Evolutionary conservation across 2,329 filamentous ascomycete genomes (phyloP).

Genomic region (Nannizziopsis arthrosporioides): DNA sequence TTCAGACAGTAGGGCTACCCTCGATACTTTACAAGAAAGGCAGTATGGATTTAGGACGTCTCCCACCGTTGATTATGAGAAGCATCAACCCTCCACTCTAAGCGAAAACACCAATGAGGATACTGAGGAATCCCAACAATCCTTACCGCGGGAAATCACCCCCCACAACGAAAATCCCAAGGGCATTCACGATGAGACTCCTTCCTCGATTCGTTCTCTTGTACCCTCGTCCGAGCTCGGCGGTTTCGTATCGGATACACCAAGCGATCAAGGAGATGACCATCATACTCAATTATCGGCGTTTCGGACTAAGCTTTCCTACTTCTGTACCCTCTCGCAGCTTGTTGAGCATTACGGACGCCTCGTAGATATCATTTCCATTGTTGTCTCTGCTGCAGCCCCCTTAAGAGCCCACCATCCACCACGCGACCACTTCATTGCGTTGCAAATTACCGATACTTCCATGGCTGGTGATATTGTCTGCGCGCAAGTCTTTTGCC

Average conservation of each 20-base stretch:
- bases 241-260: slow-evolving; percentile 2
- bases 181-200: background rate
- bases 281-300: slow-evolving; percentile 25
- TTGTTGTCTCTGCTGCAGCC: slow-evolving; percentile 27
- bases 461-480: slow-evolving; percentile 32
- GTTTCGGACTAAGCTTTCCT: slow-evolving; percentile 32
- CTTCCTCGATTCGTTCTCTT: background rate
- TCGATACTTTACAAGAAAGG: background rate
- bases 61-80: background rate
- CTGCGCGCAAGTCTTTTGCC: slow-evolving; percentile 34
- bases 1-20: slow-evolving; percentile 1
- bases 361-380: slow-evolving; percentile 33
- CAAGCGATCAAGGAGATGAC: slow-evolving; percentile 5
- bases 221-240: background rate
- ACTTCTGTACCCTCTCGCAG: slow-evolving; percentile 34
- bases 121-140: too few species aligned
- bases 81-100: background rate
- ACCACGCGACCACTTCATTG: slow-evolving; percentile 32
- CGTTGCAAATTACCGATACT: slow-evolving; percentile 35
- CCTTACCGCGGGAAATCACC: too few species aligned
- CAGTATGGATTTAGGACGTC: background rate
- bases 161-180: too few species aligned
- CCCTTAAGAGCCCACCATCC: slow-evolving; percentile 27
- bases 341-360: slow-evolving; percentile 34
- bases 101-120: background rate